Evolutionary conservation across 768 basidiomycete species (phyloP).

Genomic region (Podaxis rugospora): DNA sequence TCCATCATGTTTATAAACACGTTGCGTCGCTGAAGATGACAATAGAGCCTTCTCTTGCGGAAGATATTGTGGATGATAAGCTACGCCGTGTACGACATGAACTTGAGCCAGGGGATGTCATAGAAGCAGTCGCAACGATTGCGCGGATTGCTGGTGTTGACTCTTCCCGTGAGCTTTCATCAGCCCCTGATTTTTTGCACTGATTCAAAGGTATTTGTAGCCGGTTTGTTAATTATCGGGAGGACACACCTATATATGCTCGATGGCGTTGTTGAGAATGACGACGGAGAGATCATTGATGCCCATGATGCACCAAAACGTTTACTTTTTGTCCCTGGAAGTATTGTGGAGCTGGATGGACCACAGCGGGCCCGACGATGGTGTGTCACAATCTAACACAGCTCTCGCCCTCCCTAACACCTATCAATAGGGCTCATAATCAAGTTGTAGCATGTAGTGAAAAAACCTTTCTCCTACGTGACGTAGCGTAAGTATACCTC

Average conservation of each 20-base stretch:
- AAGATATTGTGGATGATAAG: conserved; percentile 85
- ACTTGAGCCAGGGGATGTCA: conserved; percentile 84
- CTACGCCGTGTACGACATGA: conserved; percentile 83
- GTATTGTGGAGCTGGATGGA: conserved; percentile 74
- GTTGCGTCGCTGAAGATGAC: neutral
- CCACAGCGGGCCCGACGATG: conserved; percentile 80
- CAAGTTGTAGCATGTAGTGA: conserved; percentile 77
- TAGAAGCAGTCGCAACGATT: conserved; percentile 83
- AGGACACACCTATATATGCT: conserved; percentile 84
- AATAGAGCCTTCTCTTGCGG: conserved; percentile 54
- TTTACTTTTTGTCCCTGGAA: conserved; percentile 81
- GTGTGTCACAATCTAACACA: conserved; percentile 34
- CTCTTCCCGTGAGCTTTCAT: conserved; percentile 71
- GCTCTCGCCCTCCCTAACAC: neutral
- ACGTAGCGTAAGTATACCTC: conserved; percentile 68
- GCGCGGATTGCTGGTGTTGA: conserved; percentile 89
- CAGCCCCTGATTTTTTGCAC: neutral
- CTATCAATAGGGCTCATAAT: conserved; percentile 58
- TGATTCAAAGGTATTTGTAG: conserved; percentile 29
- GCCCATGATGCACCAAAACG: conserved; percentile 80
- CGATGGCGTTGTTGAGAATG: conserved; percentile 83
- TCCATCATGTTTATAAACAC: neutral
- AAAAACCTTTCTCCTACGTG: conserved; percentile 84
- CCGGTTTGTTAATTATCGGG: conserved; percentile 86
- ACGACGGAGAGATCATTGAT: conserved; percentile 86